These are phyloP conservation scores for Phytophthora pini DNA, from an alignment of 352 stramenopile species.

Conservation along the genomic window DNA sequence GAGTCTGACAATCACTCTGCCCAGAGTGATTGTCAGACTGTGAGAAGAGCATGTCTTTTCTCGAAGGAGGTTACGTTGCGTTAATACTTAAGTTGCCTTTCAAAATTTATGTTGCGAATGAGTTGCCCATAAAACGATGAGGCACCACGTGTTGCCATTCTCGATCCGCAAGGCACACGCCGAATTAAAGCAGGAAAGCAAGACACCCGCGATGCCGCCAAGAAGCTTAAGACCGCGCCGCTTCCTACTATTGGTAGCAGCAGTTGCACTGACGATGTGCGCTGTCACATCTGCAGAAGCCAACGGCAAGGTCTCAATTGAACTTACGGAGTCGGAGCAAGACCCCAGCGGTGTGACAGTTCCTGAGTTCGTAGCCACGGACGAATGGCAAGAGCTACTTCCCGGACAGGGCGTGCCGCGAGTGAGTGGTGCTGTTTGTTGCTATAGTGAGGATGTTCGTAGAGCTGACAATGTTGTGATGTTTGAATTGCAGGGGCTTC, in stretches of 20 bases:
- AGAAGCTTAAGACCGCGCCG: conserved; percentile 24
- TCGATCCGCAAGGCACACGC: conserved; percentile 12
- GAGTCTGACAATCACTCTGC: no score
- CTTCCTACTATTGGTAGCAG: conserved; percentile 29
- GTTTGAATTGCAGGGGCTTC: conserved; percentile 65
- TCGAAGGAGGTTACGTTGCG: no score
- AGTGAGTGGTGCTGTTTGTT: conserved; percentile 33
- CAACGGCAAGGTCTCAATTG: conserved; percentile 14
- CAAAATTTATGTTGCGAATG: conserved; percentile 18
- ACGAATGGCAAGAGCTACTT: conserved; percentile 74
- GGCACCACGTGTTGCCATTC: conserved; percentile 31
- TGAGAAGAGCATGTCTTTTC: no score
- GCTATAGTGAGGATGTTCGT: neutral
- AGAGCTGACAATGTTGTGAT: conserved; percentile 10
- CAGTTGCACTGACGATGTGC: conserved; percentile 9
- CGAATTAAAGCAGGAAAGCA: neutral
- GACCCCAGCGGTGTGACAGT: conserved; percentile 18
- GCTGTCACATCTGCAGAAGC: conserved; percentile 4
- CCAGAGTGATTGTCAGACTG: no score
- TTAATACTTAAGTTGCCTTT: conserved; percentile 6
- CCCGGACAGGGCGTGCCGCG: conserved; percentile 69
- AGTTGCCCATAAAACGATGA: conserved; percentile 3
- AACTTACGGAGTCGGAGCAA: conserved; percentile 7
- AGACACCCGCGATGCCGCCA: conserved; percentile 11
- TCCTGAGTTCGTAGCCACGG: conserved; percentile 55